Conservation (phyloP, 352 stramenopile genomes). For the Achlya hypogyna region DNA sequence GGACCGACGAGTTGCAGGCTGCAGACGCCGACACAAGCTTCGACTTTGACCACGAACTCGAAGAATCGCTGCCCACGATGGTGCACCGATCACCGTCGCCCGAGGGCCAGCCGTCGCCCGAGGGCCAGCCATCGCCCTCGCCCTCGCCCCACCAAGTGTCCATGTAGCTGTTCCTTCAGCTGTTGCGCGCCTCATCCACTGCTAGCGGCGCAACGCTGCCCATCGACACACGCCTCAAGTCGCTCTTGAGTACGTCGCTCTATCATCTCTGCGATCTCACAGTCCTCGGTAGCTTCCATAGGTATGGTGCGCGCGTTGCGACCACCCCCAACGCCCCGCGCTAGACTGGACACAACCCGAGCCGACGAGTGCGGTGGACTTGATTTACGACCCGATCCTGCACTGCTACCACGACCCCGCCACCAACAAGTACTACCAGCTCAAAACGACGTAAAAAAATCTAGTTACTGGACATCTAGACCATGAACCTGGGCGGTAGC, state of each 20-base stretch:
- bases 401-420: slow-evolving; percentile 78
- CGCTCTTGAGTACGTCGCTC: not conserved
- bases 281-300: not conserved
- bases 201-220: not conserved
- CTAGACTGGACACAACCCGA: slow-evolving; percentile 22
- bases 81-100: not conserved
- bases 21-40: slow-evolving; percentile 24
- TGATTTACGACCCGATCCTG: slow-evolving; percentile 78
- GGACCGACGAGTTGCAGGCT: slow-evolving; percentile 27
- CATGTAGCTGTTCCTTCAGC: too few relatives aligned
- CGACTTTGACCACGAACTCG: slow-evolving; percentile 21
- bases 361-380: slow-evolving; percentile 37
- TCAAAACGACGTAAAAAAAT: slow-evolving; percentile 30
- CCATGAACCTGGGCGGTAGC: not conserved
- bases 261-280: not conserved
- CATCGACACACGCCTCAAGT: slow-evolving; percentile 8
- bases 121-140: too few relatives aligned
- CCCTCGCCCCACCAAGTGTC: too few relatives aligned
- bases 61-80: slow-evolving; percentile 10
- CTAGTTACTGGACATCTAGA: not conserved
- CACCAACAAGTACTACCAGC: slow-evolving; percentile 79
- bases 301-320: not conserved
- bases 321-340: not conserved
- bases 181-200: slow-evolving; percentile 13
- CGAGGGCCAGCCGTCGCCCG: too few relatives aligned